Evolutionary conservation across 1,139 yeast genomes (phyloP), one percentile per base, ranked within the genome.

Genomic region (Candida mesenterica): DNA sequence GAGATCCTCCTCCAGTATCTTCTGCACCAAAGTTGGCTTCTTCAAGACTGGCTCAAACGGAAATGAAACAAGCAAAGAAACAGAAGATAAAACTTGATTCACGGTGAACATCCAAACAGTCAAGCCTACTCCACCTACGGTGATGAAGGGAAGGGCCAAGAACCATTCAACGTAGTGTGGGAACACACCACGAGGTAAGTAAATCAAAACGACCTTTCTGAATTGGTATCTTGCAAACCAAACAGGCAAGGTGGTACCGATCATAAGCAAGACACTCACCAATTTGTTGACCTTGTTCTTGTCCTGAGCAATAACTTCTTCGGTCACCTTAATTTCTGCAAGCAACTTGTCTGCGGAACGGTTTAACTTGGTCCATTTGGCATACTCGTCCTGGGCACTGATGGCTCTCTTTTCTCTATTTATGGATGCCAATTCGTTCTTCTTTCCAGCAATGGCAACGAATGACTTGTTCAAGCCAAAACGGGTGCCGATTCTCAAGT

Each of bases 291-390:
- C 57, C n/a, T 44, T 40, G 3, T 67, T 53, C 45, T 70, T 70
- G 27, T 65, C 61, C 4, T 57, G 42, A 3, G 65, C 53, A 10
- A 78, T 57, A 3, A 54, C 49, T 14, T 59, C 58, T 33, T 64
- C 72, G 37, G 77, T 52, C 12, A 50, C 45, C 18, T 69, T 74
- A 32, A 84, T 62, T 43, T 83, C 79, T 8, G 62, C 66, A 34
- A 70, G 68, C 37, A 86, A 56, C 42, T 75, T 73, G 44, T 83
- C 90, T 40, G 73, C 63, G 49, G 74, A 75, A 33, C 98, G 74
- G 51, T 88, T 90, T 44, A 90, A 71, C 57, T 88, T 88, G 3
- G 97, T 95, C 98, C 98, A 92, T 51, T 77, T 82, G 31, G 97
- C 97, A 58, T 90, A 92, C 50, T 92, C 82, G 55, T 92, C 97